phyloP scores from a whole-genome alignment of 176 grass and related monocot genomes.

The Zea luxurians region DNA sequence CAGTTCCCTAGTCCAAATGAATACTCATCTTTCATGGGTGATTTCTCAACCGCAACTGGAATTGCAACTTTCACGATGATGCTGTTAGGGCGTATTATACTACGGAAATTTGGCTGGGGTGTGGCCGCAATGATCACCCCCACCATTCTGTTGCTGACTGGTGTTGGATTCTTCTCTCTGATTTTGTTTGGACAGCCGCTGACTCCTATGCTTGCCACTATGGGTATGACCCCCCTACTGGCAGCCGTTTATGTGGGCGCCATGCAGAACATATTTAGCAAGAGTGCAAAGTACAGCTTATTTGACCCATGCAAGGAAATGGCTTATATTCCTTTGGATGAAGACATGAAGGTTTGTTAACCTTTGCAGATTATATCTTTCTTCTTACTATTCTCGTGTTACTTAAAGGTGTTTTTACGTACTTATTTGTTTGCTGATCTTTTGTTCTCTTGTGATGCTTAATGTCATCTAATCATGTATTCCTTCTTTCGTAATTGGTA shows the following conservation, averaged over 20 bases:
- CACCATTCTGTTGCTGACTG: slow-evolving; percentile 72
- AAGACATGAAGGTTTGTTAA: slow-evolving; percentile 81
- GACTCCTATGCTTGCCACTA: slow-evolving; percentile 57
- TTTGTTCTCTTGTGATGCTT: not conserved
- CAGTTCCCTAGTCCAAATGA: slow-evolving; percentile 93
- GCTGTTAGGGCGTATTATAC: slow-evolving; percentile 63
- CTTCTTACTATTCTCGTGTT: not conserved
- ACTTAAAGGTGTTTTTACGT: not conserved
- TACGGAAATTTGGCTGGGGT: slow-evolving; percentile 81
- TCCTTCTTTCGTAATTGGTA: not conserved
- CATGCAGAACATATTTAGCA: slow-evolving; percentile 92
- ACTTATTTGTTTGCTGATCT: slow-evolving; percentile 1
- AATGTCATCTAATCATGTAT: not conserved
- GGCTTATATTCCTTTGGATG: slow-evolving; percentile 92
- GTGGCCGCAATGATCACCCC: slow-evolving; percentile 84
- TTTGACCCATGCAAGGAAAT: slow-evolving; percentile 97
- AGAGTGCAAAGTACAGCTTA: slow-evolving; percentile 94
- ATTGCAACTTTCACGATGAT: slow-evolving; percentile 94
- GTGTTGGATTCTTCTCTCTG: slow-evolving; percentile 80
- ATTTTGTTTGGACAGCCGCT: slow-evolving; percentile 75
- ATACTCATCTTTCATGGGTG: slow-evolving; percentile 90
- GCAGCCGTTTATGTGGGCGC: slow-evolving; percentile 89
- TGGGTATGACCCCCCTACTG: slow-evolving; percentile 79
- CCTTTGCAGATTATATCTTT: slow-evolving; percentile 11
- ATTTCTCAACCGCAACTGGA: slow-evolving; percentile 83